Evolutionary conservation across 805 yeast species (phyloP).

Genomic region (Alloascoidea hylecoeti): DNA sequence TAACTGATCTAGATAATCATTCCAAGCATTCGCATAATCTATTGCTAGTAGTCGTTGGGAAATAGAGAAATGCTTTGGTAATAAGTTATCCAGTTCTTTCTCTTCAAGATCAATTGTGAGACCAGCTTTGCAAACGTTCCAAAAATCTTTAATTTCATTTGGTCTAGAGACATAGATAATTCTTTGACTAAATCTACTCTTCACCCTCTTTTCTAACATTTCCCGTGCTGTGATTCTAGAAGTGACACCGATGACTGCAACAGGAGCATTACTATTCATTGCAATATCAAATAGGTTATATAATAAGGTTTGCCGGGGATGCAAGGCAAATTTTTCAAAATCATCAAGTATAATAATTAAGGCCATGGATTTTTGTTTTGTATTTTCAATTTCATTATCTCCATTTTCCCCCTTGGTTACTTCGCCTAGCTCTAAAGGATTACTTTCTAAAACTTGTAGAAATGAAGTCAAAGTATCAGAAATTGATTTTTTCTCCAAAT

Average conservation of each 20-base stretch:
- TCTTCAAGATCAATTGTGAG: slow-evolving; percentile 17
- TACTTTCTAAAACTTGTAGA: slow-evolving; percentile 33
- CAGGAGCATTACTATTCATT: slow-evolving; percentile 55
- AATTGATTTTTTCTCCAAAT: slow-evolving; percentile 36
- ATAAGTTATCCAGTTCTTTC: slow-evolving; percentile 10
- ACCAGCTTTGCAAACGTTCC: slow-evolving; percentile 27
- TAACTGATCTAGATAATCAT: slow-evolving; percentile 19
- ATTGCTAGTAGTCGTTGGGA: slow-evolving; percentile 14
- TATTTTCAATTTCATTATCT: slow-evolving; percentile 9
- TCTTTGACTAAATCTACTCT: slow-evolving; percentile 79
- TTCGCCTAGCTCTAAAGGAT: slow-evolving; percentile 6
- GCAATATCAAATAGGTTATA: slow-evolving; percentile 84
- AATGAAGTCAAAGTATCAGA: slow-evolving; percentile 50
- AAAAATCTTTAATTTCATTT: slow-evolving; percentile 30
- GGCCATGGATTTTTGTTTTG: slow-evolving; percentile 16
- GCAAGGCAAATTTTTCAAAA: slow-evolving; percentile 63
- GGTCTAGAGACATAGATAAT: slow-evolving; percentile 46
- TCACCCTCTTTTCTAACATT: slow-evolving; percentile 78
- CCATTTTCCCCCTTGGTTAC: slow-evolving; percentile 8
- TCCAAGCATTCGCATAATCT: slow-evolving; percentile 24
- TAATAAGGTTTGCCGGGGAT: slow-evolving; percentile 65
- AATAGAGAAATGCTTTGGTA: not conserved
- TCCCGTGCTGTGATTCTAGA: slow-evolving; percentile 68
- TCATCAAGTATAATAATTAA: slow-evolving; percentile 76
- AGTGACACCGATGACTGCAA: slow-evolving; percentile 71